phyloP scores from a whole-genome alignment of 1,284 basidiomycete genomes.

The Sphagnurus paluster region DNA sequence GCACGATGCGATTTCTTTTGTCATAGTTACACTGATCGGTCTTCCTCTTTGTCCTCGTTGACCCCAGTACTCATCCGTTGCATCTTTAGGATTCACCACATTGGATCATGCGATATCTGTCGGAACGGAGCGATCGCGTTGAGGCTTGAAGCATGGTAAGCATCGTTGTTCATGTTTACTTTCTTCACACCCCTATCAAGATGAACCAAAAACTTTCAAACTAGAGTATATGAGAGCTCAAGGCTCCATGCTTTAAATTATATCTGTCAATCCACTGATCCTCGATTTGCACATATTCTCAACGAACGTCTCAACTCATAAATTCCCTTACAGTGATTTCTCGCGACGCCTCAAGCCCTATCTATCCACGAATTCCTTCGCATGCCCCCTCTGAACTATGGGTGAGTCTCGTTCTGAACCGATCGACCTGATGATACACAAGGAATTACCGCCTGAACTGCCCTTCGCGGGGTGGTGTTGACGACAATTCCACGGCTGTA shows the following conservation, averaged over 20 bases:
- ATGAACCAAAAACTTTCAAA: constrained; percentile 75
- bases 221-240: constrained; percentile 83
- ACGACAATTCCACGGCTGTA: constrained; percentile 79
- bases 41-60: constrained; percentile 16
- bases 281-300: background rate
- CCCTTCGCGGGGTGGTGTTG: constrained; percentile 43
- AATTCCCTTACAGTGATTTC: background rate
- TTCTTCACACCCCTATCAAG: constrained; percentile 28
- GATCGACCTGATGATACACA: constrained; percentile 49
- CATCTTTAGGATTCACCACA: background rate
- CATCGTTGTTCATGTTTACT: constrained; percentile 4
- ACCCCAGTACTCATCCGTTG: background rate
- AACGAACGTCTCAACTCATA: constrained; percentile 13
- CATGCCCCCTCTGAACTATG: background rate
- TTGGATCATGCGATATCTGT: too few relatives aligned
- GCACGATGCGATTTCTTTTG: constrained; percentile 58
- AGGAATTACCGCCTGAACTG: constrained; percentile 80
- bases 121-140: too few relatives aligned
- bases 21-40: constrained; percentile 91
- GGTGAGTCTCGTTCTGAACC: constrained; percentile 34
- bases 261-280: constrained; percentile 69
- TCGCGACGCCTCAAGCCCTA: background rate
- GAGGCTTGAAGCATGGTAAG: constrained; percentile 9
- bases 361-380: background rate
- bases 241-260: constrained; percentile 63